Percentiles rank a stretch among this genome's conserved stretches.
Conservation (phyloP, 805 yeast genomes). For the Nakazawaea peltata region DNA sequence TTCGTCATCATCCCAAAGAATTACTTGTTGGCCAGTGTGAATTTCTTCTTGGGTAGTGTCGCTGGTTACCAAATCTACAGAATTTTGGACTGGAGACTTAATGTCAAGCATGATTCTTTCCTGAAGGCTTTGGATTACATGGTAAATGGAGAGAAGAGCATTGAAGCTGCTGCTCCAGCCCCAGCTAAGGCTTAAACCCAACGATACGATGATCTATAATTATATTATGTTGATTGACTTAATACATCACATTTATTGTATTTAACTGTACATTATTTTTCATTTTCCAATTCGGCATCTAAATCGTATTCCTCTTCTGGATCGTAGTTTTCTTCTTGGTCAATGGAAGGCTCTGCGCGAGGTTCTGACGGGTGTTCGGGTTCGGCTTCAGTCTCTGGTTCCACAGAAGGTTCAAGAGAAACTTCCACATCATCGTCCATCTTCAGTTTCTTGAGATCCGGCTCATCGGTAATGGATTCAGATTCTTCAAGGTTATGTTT, state of each 20-base stretch:
- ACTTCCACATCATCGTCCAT: too few relatives aligned
- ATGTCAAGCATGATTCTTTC: constrained; percentile 50
- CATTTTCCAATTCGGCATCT: too few relatives aligned
- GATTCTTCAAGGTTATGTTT: too few relatives aligned
- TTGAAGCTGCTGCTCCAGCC: too few relatives aligned
- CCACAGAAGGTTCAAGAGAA: too few relatives aligned
- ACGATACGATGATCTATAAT: not conserved
- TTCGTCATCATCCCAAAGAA: constrained; percentile 88
- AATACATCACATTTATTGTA: too few relatives aligned
- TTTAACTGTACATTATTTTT: not conserved
- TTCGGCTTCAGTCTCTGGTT: not conserved
- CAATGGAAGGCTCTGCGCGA: too few relatives aligned
- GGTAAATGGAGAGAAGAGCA: constrained; percentile 43
- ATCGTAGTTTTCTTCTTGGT: not conserved
- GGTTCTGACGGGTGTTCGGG: too few relatives aligned
- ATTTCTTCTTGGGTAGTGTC: constrained; percentile 85
- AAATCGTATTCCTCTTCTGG: too few relatives aligned
- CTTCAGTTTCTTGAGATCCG: too few relatives aligned
- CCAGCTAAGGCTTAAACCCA: too few relatives aligned
- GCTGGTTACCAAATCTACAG: constrained; percentile 81
- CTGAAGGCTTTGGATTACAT: constrained; percentile 52
- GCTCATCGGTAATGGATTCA: too few relatives aligned
- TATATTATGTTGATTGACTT: not conserved
- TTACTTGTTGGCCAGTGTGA: constrained; percentile 81
- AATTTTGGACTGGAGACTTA: constrained; percentile 57